Percentiles rank a stretch among this genome's conserved stretches.
phyloP scores from a whole-genome alignment of 768 basidiomycete species.

The Termitomyces sp. region DNA sequence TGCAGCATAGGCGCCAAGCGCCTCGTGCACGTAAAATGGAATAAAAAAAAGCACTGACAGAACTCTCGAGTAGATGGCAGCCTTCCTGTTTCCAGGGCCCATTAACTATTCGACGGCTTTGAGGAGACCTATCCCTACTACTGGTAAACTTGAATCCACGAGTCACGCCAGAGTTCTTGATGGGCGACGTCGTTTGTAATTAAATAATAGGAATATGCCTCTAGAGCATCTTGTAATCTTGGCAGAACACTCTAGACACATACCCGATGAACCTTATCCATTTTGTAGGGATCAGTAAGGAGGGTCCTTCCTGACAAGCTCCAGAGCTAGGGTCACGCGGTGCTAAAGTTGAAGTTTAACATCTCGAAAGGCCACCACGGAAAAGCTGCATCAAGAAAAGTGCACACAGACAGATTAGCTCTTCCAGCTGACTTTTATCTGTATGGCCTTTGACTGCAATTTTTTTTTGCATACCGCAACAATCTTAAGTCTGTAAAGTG shows the following conservation, averaged over 20 bases:
- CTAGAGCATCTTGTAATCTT: no score
- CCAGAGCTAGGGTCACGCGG: neutral
- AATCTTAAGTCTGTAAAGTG: neutral
- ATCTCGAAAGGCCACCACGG: neutral
- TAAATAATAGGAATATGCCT: neutral
- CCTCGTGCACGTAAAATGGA: no score
- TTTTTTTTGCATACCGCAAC: neutral
- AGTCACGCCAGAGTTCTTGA: neutral
- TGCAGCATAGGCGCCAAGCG: no score
- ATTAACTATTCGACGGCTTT: neutral
- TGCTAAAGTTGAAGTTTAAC: neutral
- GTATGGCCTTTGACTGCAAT: neutral
- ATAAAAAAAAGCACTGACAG: no score
- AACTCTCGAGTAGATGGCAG: no score
- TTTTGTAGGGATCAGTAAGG: neutral
- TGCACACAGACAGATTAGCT: neutral
- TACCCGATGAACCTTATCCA: neutral
- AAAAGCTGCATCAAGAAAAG: neutral
- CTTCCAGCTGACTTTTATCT: neutral
- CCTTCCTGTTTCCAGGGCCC: no score
- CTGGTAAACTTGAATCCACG: neutral
- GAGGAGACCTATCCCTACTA: neutral
- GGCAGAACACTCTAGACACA: no score
- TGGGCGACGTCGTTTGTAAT: neutral
- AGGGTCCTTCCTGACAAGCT: neutral